Conservation (phyloP, 768 basidiomycete genomes). For the Dentipellis sp. region DNA sequence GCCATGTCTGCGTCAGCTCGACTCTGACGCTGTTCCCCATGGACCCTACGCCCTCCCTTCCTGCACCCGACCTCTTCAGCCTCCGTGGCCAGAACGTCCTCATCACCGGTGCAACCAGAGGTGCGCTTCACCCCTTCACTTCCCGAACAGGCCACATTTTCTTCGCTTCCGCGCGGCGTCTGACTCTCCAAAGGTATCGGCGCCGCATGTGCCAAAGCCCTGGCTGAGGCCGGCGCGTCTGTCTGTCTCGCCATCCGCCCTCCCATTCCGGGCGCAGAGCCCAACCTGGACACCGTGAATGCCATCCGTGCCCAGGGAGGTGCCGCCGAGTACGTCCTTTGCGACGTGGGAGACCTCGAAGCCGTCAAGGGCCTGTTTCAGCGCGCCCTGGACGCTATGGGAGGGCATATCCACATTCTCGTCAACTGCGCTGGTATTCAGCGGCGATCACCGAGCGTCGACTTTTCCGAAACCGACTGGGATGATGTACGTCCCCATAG, state of each 20-base stretch:
- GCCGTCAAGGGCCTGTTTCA: conserved; percentile 41
- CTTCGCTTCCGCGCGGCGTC: neutral
- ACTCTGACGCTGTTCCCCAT: conserved; percentile 20
- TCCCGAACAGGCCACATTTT: neutral
- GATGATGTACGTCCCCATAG: conserved; percentile 45
- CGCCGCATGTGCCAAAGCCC: conserved; percentile 42
- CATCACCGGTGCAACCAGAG: conserved; percentile 75
- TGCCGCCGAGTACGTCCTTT: conserved; percentile 36
- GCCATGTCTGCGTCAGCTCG: neutral
- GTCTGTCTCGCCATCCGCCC: conserved; percentile 41
- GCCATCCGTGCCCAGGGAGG: conserved; percentile 28
- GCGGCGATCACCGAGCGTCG: conserved; percentile 48
- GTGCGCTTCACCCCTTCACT: conserved; percentile 27
- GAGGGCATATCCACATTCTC: conserved; percentile 47
- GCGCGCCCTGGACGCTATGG: conserved; percentile 39
- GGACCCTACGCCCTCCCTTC: conserved; percentile 43
- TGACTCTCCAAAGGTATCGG: conserved; percentile 35
- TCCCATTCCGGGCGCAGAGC: conserved; percentile 24
- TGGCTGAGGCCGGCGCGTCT: conserved; percentile 45
- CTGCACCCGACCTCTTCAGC: conserved; percentile 53
- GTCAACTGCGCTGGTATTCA: conserved; percentile 66
- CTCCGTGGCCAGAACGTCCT: conserved; percentile 60
- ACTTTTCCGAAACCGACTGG: conserved; percentile 62
- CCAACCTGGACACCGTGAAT: conserved; percentile 26
- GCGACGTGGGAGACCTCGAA: conserved; percentile 44